Base-by-base conservation (phyloP, 2,329 filamentous ascomycete genomes). In the Calonectria hongkongensis region DNA sequence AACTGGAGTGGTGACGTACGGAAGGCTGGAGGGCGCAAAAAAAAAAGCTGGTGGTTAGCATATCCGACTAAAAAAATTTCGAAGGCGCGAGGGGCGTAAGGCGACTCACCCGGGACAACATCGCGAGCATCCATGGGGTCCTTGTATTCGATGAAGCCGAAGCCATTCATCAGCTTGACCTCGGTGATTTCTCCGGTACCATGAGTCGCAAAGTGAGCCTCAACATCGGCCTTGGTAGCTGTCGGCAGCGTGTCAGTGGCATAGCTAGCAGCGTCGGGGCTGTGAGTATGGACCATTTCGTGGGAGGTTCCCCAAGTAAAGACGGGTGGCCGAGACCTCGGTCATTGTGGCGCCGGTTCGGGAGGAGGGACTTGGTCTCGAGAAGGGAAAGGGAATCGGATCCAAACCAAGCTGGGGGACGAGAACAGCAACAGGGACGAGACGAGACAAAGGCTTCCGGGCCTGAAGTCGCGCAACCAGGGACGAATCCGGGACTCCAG, bases 81-180 rank as follows among this genome's bases (percentile, higher is more conserved):
- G 13, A 47, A 7, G 39, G 15, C 30, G 33, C 9, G 18, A n/a
- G 25, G 28, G 36, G 21, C 25, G 39, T 18, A 66, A 41, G 8
- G 66, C 45, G 66, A 83, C 93, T 88, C 91, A 98, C 97, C 96
- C 86, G 97, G 97, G 82, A 99, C 97, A 77, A 99, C 96, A 87
- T 99, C 97, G 83, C 96, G 94, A 79, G 97, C 97, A 88, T 99
- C 97, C 94, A 98, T 95, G 72, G 95, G 92, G 88, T 98, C 97
- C 86, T 98, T 97, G 87, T 98, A 99, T 86, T 99, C 97, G 84
- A 99, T 98, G 89, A 99, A 99, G 84, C 97, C 97, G 84, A 99
- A 99, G 82, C 97, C 97, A 84, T 98, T 98, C 97, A 99, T 99
- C 76, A 99, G 92, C 89, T 99, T 99, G 88, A 99, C 96, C 88